phyloP scores from a whole-genome alignment of 2,329 filamentous ascomycete species.

The Talaromyces albobiverticillius region DNA sequence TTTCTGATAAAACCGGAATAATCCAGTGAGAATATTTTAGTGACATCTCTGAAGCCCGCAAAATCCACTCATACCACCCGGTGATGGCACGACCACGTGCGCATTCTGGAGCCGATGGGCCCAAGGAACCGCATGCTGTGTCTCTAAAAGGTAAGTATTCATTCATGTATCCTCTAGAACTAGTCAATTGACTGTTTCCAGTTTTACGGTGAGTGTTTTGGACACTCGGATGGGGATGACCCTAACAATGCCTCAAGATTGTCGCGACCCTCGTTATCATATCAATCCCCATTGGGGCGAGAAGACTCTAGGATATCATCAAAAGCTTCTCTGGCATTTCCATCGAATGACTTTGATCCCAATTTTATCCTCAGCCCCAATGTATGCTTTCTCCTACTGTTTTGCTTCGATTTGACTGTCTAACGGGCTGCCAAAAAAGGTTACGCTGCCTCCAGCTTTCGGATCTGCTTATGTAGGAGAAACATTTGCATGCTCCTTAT shows the following conservation, averaged over 20 bases:
- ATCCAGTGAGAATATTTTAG: too few species aligned
- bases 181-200: slow-evolving; percentile 23
- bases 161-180: neutral
- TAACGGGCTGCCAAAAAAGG: slow-evolving; percentile 29
- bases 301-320: slow-evolving; percentile 51
- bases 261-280: slow-evolving; percentile 61
- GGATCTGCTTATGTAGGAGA: slow-evolving; percentile 95
- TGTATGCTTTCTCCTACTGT: slow-evolving; percentile 29
- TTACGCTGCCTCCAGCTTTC: slow-evolving; percentile 87
- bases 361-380: slow-evolving; percentile 58
- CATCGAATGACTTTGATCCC: slow-evolving; percentile 47
- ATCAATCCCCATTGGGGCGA: slow-evolving; percentile 43
- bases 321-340: slow-evolving; percentile 73
- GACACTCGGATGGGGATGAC: neutral
- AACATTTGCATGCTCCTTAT: slow-evolving; percentile 89
- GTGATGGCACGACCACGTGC: slow-evolving; percentile 43
- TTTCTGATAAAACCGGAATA: too few species aligned
- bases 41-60: too few species aligned
- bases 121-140: slow-evolving; percentile 73
- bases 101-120: slow-evolving; percentile 40
- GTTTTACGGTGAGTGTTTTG: slow-evolving; percentile 36
- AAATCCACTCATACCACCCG: neutral
- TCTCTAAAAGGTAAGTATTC: slow-evolving; percentile 63
- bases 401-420: slow-evolving; percentile 7
- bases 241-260: slow-evolving; percentile 54